These are phyloP conservation scores for Naganishia sp. DNA, from an alignment of 1,284 basidiomycete genomes.

Conservation along the genomic window DNA sequence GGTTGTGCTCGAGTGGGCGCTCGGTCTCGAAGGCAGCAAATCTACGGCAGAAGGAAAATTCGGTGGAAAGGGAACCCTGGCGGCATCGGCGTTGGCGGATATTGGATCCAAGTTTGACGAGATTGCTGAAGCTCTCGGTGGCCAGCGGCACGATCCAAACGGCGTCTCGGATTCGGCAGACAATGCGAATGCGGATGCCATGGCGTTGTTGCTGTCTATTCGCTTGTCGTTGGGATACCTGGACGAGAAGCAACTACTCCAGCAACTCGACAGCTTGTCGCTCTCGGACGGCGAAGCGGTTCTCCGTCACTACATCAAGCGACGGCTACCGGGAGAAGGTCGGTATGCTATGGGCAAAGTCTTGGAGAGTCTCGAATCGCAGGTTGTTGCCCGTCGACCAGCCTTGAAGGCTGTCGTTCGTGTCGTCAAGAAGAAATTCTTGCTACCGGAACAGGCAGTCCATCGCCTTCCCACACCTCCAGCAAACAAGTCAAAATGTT, in stretches of 20 bases:
- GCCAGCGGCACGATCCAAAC: not conserved
- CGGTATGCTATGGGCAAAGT: constrained; percentile 48
- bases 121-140: constrained; percentile 20
- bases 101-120: constrained; percentile 37
- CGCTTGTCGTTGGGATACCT: constrained; percentile 53
- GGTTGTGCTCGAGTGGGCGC: constrained; percentile 51
- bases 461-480: constrained; percentile 48
- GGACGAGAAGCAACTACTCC: constrained; percentile 45
- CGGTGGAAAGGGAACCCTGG: constrained; percentile 51
- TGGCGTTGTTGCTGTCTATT: constrained; percentile 48
- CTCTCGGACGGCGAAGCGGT: constrained; percentile 49
- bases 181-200: constrained; percentile 31
- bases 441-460: constrained; percentile 37
- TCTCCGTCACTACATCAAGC: constrained; percentile 48
- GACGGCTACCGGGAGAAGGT: constrained; percentile 48
- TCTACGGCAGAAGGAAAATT: constrained; percentile 30
- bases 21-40: constrained; percentile 43
- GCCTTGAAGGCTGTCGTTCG: constrained; percentile 50
- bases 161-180: not conserved
- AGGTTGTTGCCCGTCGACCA: constrained; percentile 43
- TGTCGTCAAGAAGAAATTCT: constrained; percentile 47
- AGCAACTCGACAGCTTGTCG: constrained; percentile 44
- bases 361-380: constrained; percentile 46
- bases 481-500: constrained; percentile 47
- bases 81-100: constrained; percentile 48